These are phyloP conservation scores for Nephelium lappaceum DNA, from an alignment of 345 rosid genomes.

Conservation along the genomic window DNA sequence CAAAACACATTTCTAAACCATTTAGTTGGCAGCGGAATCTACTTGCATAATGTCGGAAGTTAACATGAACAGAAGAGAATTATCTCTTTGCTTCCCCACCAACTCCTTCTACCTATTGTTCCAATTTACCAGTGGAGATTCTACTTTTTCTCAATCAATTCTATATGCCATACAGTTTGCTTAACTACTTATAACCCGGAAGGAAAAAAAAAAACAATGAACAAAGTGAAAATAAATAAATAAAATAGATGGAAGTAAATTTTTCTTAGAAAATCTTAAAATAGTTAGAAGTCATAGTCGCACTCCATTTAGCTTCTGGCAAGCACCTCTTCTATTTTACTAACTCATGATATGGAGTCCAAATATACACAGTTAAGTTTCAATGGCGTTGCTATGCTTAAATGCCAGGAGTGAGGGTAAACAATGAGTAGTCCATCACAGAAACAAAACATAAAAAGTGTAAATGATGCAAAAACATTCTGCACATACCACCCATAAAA, in stretches of 20 bases:
- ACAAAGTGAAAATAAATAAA: neutral
- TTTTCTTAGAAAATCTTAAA: too few species aligned
- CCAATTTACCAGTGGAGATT: neutral
- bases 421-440: neutral
- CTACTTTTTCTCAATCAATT: neutral
- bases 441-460: neutral
- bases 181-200: neutral
- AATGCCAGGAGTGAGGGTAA: neutral
- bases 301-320: neutral
- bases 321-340: neutral
- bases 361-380: neutral
- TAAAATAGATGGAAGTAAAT: too few species aligned
- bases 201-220: neutral
- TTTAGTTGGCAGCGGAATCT: neutral
- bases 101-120: too few species aligned
- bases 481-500: constrained; percentile 82
- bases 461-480: constrained; percentile 15
- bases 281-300: neutral
- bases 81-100: neutral
- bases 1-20: too few species aligned
- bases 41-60: neutral
- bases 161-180: constrained; percentile 1
- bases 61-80: neutral
- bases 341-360: neutral
- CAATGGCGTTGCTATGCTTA: neutral